These are phyloP conservation scores for Aspergillus diversus DNA, from an alignment of 495 filamentous ascomycete species.

Conservation along the genomic window DNA sequence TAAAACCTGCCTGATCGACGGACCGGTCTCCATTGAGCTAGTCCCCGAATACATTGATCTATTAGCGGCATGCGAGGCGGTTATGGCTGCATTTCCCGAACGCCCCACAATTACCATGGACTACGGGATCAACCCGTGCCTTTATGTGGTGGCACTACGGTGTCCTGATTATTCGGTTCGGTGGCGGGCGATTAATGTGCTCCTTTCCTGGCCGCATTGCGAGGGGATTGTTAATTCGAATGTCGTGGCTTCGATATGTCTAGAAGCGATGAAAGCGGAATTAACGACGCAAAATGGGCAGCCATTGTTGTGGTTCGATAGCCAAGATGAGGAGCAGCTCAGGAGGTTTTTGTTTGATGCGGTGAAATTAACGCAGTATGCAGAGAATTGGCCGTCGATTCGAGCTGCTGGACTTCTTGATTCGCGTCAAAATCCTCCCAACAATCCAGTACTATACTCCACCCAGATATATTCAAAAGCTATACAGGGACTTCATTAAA, in stretches of 20 bases:
- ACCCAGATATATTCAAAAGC: too few relatives aligned
- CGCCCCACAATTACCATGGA: slow-evolving; percentile 28
- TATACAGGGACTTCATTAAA: not conserved
- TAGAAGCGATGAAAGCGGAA: slow-evolving; percentile 18
- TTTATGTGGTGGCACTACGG: slow-evolving; percentile 19
- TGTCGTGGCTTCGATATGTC: slow-evolving; percentile 14
- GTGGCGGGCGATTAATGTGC: slow-evolving; percentile 19
- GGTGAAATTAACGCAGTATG: slow-evolving; percentile 11
- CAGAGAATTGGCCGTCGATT: slow-evolving; percentile 22
- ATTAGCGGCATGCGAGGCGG: slow-evolving; percentile 3
- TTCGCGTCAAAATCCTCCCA: not conserved
- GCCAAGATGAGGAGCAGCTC: slow-evolving; percentile 15
- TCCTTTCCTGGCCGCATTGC: slow-evolving; percentile 25
- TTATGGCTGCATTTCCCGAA: slow-evolving; percentile 19
- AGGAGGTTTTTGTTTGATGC: slow-evolving; percentile 19
- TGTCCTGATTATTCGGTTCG: slow-evolving; percentile 24
- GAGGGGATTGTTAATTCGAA: slow-evolving; percentile 27
- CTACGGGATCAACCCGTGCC: slow-evolving; percentile 16
- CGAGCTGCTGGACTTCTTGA: not conserved
- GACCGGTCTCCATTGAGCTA: slow-evolving; percentile 9
- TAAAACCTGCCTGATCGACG: slow-evolving; percentile 22
- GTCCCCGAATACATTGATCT: slow-evolving; percentile 14
- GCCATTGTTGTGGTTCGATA: slow-evolving; percentile 2
- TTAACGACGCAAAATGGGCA: slow-evolving; percentile 6
- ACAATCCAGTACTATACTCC: not conserved